phyloP scores from a whole-genome alignment of 106 monocot species.

The Platanthera guangdongensis region DNA sequence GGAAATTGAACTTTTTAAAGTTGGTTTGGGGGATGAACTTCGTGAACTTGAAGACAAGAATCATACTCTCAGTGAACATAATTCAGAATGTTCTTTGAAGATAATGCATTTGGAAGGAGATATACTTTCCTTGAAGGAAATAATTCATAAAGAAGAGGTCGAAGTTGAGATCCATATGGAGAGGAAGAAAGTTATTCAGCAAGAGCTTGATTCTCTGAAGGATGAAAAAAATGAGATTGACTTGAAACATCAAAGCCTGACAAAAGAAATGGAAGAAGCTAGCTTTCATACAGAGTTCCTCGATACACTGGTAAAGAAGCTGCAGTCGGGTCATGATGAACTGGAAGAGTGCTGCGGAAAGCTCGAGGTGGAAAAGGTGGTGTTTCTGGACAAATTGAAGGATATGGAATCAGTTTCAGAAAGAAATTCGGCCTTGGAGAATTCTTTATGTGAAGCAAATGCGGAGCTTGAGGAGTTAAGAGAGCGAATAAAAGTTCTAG shows the following conservation, averaged over 20 bases:
- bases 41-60: conserved; percentile 29
- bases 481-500: conserved; percentile 18
- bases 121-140: conserved; percentile 23
- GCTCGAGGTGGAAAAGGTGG: conserved; percentile 34
- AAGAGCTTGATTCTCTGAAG: conserved; percentile 22
- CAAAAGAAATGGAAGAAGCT: conserved; percentile 32
- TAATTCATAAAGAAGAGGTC: conserved; percentile 20
- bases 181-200: conserved; percentile 35
- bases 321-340: conserved; percentile 37
- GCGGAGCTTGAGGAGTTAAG: conserved; percentile 32
- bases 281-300: conserved; percentile 29
- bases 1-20: conserved; percentile 24
- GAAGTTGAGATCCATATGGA: conserved; percentile 22
- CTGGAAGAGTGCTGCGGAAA: conserved; percentile 38
- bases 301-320: conserved; percentile 35
- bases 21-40: conserved; percentile 42
- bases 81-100: conserved; percentile 16
- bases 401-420: conserved; percentile 22
- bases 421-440: conserved; percentile 24
- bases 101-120: conserved; percentile 30
- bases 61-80: conserved; percentile 26
- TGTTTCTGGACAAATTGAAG: conserved; percentile 25
- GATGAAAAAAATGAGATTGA: conserved; percentile 31
- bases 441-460: conserved; percentile 38
- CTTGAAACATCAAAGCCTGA: conserved; percentile 23